phyloP scores from a whole-genome alignment of 805 yeast genomes.

The Yarrowia keelungensis region DNA sequence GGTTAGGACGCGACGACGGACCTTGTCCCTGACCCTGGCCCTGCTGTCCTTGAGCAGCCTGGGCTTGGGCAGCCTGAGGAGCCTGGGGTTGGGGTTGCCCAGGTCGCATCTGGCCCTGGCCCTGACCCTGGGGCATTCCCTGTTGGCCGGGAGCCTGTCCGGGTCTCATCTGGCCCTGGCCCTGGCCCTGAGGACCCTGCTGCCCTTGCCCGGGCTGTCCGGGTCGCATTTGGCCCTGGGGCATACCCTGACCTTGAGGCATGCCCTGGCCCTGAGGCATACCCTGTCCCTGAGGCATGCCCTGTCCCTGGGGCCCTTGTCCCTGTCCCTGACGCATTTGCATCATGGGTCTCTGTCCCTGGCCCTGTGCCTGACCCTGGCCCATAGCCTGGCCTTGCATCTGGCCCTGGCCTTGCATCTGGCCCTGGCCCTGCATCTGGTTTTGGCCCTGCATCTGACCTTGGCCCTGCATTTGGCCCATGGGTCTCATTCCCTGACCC shows the following conservation, averaged over 20 bases:
- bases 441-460: neutral
- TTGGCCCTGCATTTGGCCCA: conserved; percentile 19
- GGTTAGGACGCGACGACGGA: conserved; percentile 44
- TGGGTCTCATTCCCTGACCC: conserved; percentile 26
- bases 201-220: conserved; percentile 8
- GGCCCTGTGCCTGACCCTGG: conserved; percentile 2
- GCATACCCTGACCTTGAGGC: conserved; percentile 4
- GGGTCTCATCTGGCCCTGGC: neutral
- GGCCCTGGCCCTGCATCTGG: conserved; percentile 30
- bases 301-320: conserved; percentile 40
- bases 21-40: conserved; percentile 6
- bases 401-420: conserved; percentile 40
- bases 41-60: conserved; percentile 17
- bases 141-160: conserved; percentile 17
- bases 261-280: conserved; percentile 37
- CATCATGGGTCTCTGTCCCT: conserved; percentile 34
- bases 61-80: conserved; percentile 21
- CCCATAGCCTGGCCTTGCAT: conserved; percentile 39
- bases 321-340: conserved; percentile 40
- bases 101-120: conserved; percentile 14
- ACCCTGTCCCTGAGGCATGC: conserved; percentile 29
- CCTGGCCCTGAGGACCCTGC: conserved; percentile 6
- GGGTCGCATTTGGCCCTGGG: conserved; percentile 21
- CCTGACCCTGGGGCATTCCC: conserved; percentile 39
- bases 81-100: conserved; percentile 30